Evolutionary conservation across 495 filamentous ascomycete species (phyloP), one percentile per base, ranked within the genome.

Genomic region (Tuber aestivum): DNA sequence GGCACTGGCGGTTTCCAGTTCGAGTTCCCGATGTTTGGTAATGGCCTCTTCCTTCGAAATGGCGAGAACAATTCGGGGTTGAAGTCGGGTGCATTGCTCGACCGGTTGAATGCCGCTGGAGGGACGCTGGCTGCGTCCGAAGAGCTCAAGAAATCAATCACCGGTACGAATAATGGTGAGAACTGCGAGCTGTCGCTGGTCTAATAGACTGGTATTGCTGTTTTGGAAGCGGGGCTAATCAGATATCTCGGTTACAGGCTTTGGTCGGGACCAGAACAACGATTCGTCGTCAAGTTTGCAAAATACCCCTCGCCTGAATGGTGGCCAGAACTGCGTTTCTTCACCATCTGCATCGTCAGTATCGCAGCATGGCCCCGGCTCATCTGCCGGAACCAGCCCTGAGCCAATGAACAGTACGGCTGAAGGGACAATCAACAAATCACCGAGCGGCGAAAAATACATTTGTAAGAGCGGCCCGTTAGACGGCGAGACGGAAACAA

Each of bases 1-100:
- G 91, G 89, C 80, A 92, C 92, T 71, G 91, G 88, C 78, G 92
- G 95, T 82, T 98, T 99, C 83, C 89, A 93, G 80, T 98, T 97
- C 78, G 94, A 97, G 77, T 98, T 98, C 81, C 95, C 95, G 74
- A 93, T 91, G 83, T 97, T 97, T 83, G 95, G 95, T 56, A 73
- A 68, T 74, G 73, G 79, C 44, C 48, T 82, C 70, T 82, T 82
- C n/a, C 72, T 76, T 40, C 71, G 79, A n/a, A 23, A 72, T 27
- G 14, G n/a, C 27, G 56, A 72, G 18, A 76, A 74, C 61, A 75
- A 32, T 41, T 73, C 45, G 71, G 42, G 69, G 10, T 61, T 75
- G 18, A 74, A 74, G 20, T 44, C 74, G 14, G 74, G 72, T 18
- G 78, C 79, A 27, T 40, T 81, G 23, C n/a, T 82, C 35, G 80